Conservation (phyloP, 306 rosid genomes). For the Fagus sylvatica region DNA sequence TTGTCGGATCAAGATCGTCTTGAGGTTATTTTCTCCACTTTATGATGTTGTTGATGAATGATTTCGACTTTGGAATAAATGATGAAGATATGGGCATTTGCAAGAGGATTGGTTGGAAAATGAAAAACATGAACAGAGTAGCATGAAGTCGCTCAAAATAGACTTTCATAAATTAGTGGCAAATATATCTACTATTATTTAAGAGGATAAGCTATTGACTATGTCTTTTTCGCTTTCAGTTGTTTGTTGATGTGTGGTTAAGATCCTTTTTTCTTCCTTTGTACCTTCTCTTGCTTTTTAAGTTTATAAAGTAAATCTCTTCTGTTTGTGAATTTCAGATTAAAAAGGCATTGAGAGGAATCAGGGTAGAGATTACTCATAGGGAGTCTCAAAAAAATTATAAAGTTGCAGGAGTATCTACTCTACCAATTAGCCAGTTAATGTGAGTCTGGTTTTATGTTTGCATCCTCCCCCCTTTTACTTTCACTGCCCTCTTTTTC, state of each 20-base stretch:
- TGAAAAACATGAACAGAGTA: too few species aligned
- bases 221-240: too few species aligned
- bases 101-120: too few species aligned
- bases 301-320: not conserved
- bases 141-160: not conserved
- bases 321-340: constrained; percentile 37
- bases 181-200: not conserved
- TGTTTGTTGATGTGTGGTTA: not conserved
- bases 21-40: constrained; percentile 45
- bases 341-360: constrained; percentile 47
- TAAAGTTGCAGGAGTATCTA: constrained; percentile 47
- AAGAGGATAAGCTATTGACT: too few species aligned
- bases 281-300: not conserved
- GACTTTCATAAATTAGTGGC: not conserved
- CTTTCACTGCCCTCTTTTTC: too few species aligned
- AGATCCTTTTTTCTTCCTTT: not conserved
- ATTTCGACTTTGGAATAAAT: not conserved
- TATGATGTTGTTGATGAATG: not conserved
- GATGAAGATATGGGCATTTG: too few species aligned
- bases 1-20: constrained; percentile 55
- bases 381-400: constrained; percentile 23
- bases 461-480: not conserved
- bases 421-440: constrained; percentile 38
- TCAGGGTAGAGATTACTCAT: constrained; percentile 40
- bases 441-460: constrained; percentile 40